A percentile compares a stretch with the other conserved stretches of the same genome.
These are phyloP conservation scores for Starmerella scarabaei DNA, from an alignment of 805 yeast species.

Conservation along the genomic window DNA sequence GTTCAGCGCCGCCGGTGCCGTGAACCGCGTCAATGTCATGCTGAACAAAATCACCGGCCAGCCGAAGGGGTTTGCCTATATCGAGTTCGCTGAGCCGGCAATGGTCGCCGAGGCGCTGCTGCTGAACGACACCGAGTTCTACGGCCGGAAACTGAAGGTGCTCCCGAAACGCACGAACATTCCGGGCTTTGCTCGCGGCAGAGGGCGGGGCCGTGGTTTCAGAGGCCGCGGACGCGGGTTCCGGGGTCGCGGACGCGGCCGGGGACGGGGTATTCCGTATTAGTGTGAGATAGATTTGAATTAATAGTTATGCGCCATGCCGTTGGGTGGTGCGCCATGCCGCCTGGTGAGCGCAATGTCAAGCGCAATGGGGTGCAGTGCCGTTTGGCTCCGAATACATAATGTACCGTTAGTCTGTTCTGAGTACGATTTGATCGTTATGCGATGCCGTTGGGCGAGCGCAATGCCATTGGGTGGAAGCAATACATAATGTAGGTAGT, in stretches of 20 bases:
- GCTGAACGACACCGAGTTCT: constrained; percentile 50
- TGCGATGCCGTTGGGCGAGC: too few relatives aligned
- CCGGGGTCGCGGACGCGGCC: constrained; percentile 25
- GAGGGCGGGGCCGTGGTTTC: constrained; percentile 36
- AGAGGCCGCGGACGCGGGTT: constrained; percentile 26
- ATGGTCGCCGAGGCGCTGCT: constrained; percentile 52
- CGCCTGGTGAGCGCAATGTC: not conserved
- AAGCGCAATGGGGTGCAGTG: not conserved
- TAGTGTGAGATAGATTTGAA: too few relatives aligned
- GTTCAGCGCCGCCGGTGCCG: constrained; percentile 56
- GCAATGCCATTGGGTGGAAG: too few relatives aligned
- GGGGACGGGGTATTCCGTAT: constrained; percentile 24
- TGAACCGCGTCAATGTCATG: constrained; percentile 68
- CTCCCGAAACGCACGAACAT: constrained; percentile 67
- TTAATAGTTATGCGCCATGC: too few relatives aligned
- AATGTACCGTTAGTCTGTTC: too few relatives aligned
- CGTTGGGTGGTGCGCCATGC: not conserved
- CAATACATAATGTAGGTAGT: too few relatives aligned
- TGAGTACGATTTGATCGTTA: too few relatives aligned
- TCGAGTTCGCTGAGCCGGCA: constrained; percentile 64
- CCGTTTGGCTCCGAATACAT: not conserved
- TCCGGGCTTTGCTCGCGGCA: constrained; percentile 51
- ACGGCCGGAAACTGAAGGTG: constrained; percentile 62
- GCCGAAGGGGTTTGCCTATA: constrained; percentile 79
- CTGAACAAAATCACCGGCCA: constrained; percentile 54